A percentile compares a stretch with the other conserved stretches of the same genome.
Evolutionary conservation across 2,329 filamentous ascomycete species (phyloP).

Genomic region (Scytalidium lignicola): DNA sequence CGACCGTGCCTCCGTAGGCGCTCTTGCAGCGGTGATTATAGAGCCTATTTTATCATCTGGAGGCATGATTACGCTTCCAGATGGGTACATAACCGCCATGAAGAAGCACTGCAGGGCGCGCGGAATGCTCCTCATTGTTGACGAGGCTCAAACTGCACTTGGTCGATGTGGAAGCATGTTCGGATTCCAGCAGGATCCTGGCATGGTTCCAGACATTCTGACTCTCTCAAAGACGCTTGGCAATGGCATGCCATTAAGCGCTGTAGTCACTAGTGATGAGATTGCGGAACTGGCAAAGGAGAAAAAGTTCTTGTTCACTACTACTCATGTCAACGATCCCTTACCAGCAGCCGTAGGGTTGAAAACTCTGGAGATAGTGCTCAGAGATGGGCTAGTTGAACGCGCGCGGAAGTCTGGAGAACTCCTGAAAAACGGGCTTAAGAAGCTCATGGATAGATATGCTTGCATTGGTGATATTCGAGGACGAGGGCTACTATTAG

Average conservation of each 20-base stretch:
- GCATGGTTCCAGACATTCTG: constrained; percentile 87
- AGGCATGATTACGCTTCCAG: constrained; percentile 86
- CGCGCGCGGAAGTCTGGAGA: neutral
- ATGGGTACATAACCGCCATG: constrained; percentile 74
- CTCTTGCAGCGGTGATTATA: constrained; percentile 84
- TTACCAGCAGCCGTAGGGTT: neutral
- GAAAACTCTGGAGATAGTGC: neutral
- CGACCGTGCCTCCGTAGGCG: constrained; percentile 23
- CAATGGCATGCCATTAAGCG: constrained; percentile 21
- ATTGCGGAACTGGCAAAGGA: neutral
- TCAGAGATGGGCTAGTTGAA: neutral
- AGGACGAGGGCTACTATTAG: constrained; percentile 34
- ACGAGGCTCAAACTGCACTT: constrained; percentile 96
- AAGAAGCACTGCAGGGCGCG: constrained; percentile 83
- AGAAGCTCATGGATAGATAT: neutral
- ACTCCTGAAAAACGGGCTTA: neutral
- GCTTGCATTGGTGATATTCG: constrained; percentile 32
- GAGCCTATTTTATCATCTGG: constrained; percentile 96
- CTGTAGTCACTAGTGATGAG: neutral
- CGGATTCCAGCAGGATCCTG: constrained; percentile 86
- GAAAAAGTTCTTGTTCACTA: neutral
- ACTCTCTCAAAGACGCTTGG: constrained; percentile 87
- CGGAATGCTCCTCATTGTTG: constrained; percentile 88
- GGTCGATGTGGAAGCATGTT: constrained; percentile 91
- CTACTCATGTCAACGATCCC: neutral